Conservation (phyloP, 169 alveolate genomes). For the Plasmodium cynomolgi region DNA sequence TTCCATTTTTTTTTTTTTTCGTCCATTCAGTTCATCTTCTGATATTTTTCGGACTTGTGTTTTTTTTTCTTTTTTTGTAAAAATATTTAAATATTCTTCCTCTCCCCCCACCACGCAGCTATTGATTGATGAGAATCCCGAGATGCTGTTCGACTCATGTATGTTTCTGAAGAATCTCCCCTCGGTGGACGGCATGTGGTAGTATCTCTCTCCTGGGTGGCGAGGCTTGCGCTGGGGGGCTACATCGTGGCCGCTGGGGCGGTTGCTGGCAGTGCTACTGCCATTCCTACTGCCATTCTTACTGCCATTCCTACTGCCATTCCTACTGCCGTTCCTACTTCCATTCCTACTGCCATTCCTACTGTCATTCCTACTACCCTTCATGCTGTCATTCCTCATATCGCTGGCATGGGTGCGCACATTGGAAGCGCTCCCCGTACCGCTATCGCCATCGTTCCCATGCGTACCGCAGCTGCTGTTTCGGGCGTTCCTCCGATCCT, state of each 20-base stretch:
- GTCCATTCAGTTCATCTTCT: slow-evolving; percentile 19
- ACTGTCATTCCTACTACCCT: neutral
- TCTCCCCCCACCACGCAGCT: neutral
- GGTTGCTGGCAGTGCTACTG: neutral
- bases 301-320: neutral
- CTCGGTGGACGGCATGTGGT: neutral
- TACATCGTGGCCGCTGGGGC: neutral
- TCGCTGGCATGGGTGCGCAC: neutral
- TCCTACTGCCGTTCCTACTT: neutral
- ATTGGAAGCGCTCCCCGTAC: neutral
- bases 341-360: neutral
- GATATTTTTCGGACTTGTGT: neutral
- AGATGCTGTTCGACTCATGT: slow-evolving; percentile 1
- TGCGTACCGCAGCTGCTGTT: neutral
- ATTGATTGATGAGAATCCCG: slow-evolving; percentile 37
- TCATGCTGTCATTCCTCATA: neutral
- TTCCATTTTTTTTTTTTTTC: neutral
- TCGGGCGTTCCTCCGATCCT: neutral
- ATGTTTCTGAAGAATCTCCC: slow-evolving; percentile 11
- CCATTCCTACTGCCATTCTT: neutral
- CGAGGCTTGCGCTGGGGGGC: neutral
- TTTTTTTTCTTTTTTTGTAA: slow-evolving; percentile 21
- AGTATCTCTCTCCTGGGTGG: neutral
- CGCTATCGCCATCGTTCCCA: neutral
- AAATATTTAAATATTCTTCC: slow-evolving; percentile 1